phyloP scores from a whole-genome alignment of 2,329 filamentous ascomycete genomes.

The Neonectria punicea region DNA sequence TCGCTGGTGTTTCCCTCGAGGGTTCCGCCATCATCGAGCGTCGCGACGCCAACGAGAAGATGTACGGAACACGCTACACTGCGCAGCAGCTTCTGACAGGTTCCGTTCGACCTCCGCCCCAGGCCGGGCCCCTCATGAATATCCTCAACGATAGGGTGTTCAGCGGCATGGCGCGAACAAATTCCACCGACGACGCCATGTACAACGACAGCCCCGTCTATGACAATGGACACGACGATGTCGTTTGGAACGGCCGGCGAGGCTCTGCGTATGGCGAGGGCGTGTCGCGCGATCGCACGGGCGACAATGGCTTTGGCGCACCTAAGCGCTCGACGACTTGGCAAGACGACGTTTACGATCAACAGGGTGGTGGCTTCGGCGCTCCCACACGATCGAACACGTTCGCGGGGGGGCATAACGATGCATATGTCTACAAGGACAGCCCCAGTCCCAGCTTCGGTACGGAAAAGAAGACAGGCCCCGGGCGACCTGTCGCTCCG shows the following conservation, averaged over 20 bases:
- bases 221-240: slow-evolving; percentile 82
- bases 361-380: slow-evolving; percentile 50
- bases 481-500: slow-evolving; percentile 83
- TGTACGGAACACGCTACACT: slow-evolving; percentile 86
- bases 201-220: slow-evolving; percentile 97
- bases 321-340: slow-evolving; percentile 75
- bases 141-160: slow-evolving; percentile 89
- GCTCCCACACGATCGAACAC: slow-evolving; percentile 63
- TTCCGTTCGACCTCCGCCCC: slow-evolving; percentile 78
- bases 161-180: slow-evolving; percentile 66
- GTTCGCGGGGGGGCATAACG: slow-evolving; percentile 54
- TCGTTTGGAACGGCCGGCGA: slow-evolving; percentile 82
- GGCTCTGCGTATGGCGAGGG: slow-evolving; percentile 79
- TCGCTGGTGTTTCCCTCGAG: slow-evolving; percentile 94
- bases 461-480: slow-evolving; percentile 62
- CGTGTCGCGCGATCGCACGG: slow-evolving; percentile 48
- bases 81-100: slow-evolving; percentile 86
- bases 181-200: slow-evolving; percentile 69
- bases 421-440: slow-evolving; percentile 67
- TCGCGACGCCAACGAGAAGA: slow-evolving; percentile 95
- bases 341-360: slow-evolving; percentile 80
- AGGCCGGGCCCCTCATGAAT: slow-evolving; percentile 84
- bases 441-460: slow-evolving; percentile 49
- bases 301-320: slow-evolving; percentile 61
- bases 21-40: slow-evolving; percentile 93